These are phyloP conservation scores for Agrocybe praecox DNA, from an alignment of 768 basidiomycete genomes.

Conservation along the genomic window DNA sequence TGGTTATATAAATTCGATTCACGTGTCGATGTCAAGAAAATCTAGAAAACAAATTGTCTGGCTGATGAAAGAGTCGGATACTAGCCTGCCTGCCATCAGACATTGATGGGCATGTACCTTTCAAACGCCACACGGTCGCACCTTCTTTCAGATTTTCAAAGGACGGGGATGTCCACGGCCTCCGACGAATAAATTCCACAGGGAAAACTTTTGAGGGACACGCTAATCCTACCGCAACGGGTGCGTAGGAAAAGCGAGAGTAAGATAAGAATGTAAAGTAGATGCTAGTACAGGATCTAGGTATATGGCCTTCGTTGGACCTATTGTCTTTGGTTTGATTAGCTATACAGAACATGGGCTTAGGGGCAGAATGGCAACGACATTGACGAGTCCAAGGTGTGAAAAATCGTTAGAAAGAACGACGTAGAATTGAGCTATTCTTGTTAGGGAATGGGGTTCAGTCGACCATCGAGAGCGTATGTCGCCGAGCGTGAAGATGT, in stretches of 20 bases:
- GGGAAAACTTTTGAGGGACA: constrained; percentile 5
- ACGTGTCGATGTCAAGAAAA: background rate
- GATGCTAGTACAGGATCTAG: constrained; percentile 29
- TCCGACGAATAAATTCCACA: constrained; percentile 4
- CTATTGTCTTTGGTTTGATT: constrained; percentile 18
- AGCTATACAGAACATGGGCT: constrained; percentile 27
- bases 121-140: constrained; percentile 5
- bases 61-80: background rate
- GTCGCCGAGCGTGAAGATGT: constrained; percentile 34
- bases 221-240: constrained; percentile 3
- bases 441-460: constrained; percentile 48
- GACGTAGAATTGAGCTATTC: constrained; percentile 4
- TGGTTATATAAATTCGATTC: background rate
- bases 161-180: background rate
- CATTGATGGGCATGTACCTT: background rate
- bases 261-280: constrained; percentile 16
- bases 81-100: background rate
- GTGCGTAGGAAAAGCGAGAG: constrained; percentile 10
- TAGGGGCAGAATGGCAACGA: constrained; percentile 2
- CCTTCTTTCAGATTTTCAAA: background rate
- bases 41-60: background rate
- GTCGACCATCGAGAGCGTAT: constrained; percentile 48
- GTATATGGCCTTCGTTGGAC: constrained; percentile 26
- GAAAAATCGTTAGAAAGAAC: constrained; percentile 7
- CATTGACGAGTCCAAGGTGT: constrained; percentile 20